phyloP scores from a whole-genome alignment of 257 asterid genomes.

The Lavandula angustifolia region DNA sequence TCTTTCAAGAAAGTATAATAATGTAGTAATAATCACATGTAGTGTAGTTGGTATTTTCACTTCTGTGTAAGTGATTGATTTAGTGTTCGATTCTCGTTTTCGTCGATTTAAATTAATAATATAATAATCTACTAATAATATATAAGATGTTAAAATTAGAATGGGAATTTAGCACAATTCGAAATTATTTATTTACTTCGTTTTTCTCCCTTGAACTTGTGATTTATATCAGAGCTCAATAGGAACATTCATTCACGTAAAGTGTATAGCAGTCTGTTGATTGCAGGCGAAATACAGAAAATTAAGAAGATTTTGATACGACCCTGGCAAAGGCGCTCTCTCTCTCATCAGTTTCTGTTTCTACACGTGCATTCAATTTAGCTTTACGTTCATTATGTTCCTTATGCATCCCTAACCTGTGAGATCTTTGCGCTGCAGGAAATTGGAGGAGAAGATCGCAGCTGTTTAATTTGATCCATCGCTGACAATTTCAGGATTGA shows the following conservation, averaged over 20 bases:
- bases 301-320: conserved; percentile 28
- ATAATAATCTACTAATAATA: no score
- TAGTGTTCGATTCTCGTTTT: no score
- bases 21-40: no score
- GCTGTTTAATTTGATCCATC: conserved; percentile 39
- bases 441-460: conserved; percentile 41
- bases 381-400: conserved; percentile 15
- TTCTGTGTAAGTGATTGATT: no score
- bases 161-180: no score
- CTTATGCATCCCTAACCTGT: conserved; percentile 2
- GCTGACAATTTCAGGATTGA: conserved; percentile 27
- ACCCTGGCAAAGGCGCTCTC: conserved; percentile 20
- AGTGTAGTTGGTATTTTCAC: no score
- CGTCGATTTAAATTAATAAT: no score
- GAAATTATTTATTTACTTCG: no score
- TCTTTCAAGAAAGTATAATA: no score
- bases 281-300: conserved; percentile 12
- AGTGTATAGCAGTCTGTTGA: background rate
- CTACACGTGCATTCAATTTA: conserved; percentile 12
- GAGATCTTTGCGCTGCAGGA: conserved; percentile 29
- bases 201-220: no score
- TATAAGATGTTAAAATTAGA: no score
- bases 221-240: background rate
- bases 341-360: background rate
- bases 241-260: conserved; percentile 17